Conservation (phyloP, 805 yeast species). For the Maudiozyma turicensis region DNA sequence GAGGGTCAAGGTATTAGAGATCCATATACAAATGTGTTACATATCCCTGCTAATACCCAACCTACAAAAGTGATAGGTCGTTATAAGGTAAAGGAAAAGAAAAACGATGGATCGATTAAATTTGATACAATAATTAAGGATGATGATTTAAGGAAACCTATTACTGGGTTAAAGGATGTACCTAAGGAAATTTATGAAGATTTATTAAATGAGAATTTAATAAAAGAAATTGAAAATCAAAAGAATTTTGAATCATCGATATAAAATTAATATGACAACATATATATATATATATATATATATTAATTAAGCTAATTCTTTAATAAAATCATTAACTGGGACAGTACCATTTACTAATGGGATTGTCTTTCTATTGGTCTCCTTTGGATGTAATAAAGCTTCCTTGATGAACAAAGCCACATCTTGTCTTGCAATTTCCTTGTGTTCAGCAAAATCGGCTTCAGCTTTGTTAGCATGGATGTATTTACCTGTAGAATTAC, state of each 20-base stretch:
- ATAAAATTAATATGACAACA: not conserved
- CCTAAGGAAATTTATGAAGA: conserved; percentile 50
- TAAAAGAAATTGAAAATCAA: conserved; percentile 53
- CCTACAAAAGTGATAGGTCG: conserved; percentile 38
- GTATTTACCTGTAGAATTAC: conserved; percentile 36
- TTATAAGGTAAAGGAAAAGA: conserved; percentile 12
- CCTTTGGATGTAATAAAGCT: conserved; percentile 29
- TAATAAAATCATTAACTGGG: conserved; percentile 18
- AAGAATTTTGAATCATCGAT: conserved; percentile 39
- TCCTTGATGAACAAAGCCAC: conserved; percentile 42
- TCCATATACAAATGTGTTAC: conserved; percentile 72
- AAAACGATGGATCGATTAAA: conserved; percentile 26
- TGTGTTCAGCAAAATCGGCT: conserved; percentile 5
- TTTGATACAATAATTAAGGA: conserved; percentile 40
- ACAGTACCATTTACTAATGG: conserved; percentile 37
- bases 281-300: not conserved
- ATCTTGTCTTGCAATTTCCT: conserved; percentile 36
- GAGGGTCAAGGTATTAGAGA: conserved; percentile 56
- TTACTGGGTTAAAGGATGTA: conserved; percentile 57
- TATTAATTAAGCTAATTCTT: conserved; percentile 1
- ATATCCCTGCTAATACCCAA: conserved; percentile 69
- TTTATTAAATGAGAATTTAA: conserved; percentile 46
- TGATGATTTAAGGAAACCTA: conserved; percentile 37
- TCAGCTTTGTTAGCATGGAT: conserved; percentile 9
- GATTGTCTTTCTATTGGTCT: conserved; percentile 35